A percentile compares a stretch with the other conserved stretches of the same genome.
phyloP scores from a whole-genome alignment of 2,329 filamentous ascomycete species.

The Hypomyces perniciosus region DNA sequence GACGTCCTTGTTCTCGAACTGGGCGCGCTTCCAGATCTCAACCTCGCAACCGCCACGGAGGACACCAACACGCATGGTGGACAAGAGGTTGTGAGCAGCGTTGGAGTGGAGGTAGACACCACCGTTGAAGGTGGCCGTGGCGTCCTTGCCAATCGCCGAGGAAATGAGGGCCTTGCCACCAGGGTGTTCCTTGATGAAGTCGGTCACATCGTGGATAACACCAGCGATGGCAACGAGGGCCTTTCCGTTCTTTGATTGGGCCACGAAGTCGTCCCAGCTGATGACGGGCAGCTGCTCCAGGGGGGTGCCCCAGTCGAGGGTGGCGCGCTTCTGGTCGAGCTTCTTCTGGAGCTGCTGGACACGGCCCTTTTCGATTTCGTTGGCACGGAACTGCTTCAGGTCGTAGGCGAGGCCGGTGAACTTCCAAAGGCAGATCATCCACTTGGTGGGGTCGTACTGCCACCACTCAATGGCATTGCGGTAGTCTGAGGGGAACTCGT shows the following conservation, averaged over 20 bases:
- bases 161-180: conserved; percentile 83
- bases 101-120: conserved; percentile 88
- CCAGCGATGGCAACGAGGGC: conserved; percentile 72
- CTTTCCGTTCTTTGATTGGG: conserved; percentile 68
- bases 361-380: conserved; percentile 89
- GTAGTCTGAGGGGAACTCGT: conserved; percentile 91
- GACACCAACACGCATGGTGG: conserved; percentile 82
- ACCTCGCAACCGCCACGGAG: conserved; percentile 83
- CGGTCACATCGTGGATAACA: conserved; percentile 77
- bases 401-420: conserved; percentile 77
- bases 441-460: conserved; percentile 90
- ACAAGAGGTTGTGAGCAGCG: conserved; percentile 81
- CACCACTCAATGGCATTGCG: conserved; percentile 87
- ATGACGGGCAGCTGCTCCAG: conserved; percentile 81
- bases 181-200: conserved; percentile 86
- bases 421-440: conserved; percentile 81
- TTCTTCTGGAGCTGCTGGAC: conserved; percentile 89
- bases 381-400: conserved; percentile 84
- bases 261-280: conserved; percentile 80
- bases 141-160: conserved; percentile 78
- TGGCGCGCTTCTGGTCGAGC: conserved; percentile 77
- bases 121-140: conserved; percentile 86
- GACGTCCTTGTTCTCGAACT: conserved; percentile 78
- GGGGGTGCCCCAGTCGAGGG: conserved; percentile 79
- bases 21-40: conserved; percentile 86